Evolutionary conservation across 345 rosid genomes (phyloP), one percentile per base, ranked within the genome.

Genomic region (Eucalyptus caleyi): DNA sequence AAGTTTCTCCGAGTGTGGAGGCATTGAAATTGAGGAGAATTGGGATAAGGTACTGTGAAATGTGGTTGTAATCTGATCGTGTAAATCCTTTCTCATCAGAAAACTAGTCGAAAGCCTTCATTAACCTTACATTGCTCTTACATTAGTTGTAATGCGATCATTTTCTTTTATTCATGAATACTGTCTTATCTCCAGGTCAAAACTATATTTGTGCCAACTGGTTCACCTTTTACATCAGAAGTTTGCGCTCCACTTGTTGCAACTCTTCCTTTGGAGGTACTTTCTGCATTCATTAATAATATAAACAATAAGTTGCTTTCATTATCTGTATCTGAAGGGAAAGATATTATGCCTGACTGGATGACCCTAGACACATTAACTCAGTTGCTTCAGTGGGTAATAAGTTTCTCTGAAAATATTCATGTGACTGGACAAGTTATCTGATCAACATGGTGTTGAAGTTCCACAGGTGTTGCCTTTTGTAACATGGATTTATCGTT

Each of bases 1-100:
- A 40, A 98, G 99, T 94, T 98, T 97, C 90, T 98, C 99, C 2
- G 99, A 97, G 90, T 98, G 99, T 1, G 99, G 98, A 92, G 99
- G 99, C 47, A 96, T 97, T 90, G 99, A 97, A 45, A 97, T 97
- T 14, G 99, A 97, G 93, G 99, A 97, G 93, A 97, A 97, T 89
- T 97, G 99, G 99, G 99, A 97, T 91, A 97, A 97, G 97, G 99
- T 96, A 88, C 42, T 60, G 54, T 87, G 32, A 44, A 87, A 87
- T 50, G 42, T 14, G 45, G 27, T 53, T 53, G 56, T 27, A 51
- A 14, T 69, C 54, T 88, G 54, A 45, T 40, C 21, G 5, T 50
- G 44, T 32, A 37, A 30, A 54, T 85, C 59, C 49, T 13, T 32
- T 59, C 50, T 32, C 24, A n/a, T 83, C 49, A 30, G 47, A 53